Percentiles rank a stretch among this genome's conserved stretches.
phyloP scores from a whole-genome alignment of 1,139 yeast genomes.

The Hansenula lynferdii region DNA sequence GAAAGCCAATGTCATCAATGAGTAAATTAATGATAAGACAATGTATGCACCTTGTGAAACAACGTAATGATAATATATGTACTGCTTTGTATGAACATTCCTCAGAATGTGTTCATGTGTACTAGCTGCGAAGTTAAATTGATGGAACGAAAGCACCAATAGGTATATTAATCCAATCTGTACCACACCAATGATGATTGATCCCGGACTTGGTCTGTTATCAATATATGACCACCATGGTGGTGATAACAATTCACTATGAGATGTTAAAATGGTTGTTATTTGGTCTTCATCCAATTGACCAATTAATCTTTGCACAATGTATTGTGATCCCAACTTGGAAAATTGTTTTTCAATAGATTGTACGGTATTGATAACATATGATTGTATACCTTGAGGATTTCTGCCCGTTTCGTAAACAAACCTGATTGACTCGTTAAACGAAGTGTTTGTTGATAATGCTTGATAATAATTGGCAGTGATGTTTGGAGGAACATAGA shows the following conservation, averaged over 20 bases:
- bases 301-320: conserved; percentile 8
- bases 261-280: conserved; percentile 56
- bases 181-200: conserved; percentile 50
- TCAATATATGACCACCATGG: conserved; percentile 32
- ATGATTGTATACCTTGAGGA: conserved; percentile 31
- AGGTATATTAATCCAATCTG: conserved; percentile 65
- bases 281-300: conserved; percentile 37
- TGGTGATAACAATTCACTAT: conserved; percentile 38
- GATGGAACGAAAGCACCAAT: conserved; percentile 52
- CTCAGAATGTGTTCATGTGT: conserved; percentile 38
- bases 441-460: conserved; percentile 24
- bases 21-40: conserved; percentile 37
- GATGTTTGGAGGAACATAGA: conserved; percentile 36
- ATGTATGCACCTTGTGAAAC: conserved; percentile 40
- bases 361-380: conserved; percentile 30
- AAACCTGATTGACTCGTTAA: conserved; percentile 22
- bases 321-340: conserved; percentile 1
- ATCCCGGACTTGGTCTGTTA: conserved; percentile 36
- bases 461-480: conserved; percentile 30
- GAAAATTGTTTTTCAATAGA: conserved; percentile 21
- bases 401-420: conserved; percentile 45
- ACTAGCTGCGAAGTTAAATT: conserved; percentile 43
- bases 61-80: conserved; percentile 35
- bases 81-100: conserved; percentile 33
- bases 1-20: conserved; percentile 41